These are phyloP conservation scores for Mycena latifolia DNA, from an alignment of 768 basidiomycete species.

Conservation along the genomic window DNA sequence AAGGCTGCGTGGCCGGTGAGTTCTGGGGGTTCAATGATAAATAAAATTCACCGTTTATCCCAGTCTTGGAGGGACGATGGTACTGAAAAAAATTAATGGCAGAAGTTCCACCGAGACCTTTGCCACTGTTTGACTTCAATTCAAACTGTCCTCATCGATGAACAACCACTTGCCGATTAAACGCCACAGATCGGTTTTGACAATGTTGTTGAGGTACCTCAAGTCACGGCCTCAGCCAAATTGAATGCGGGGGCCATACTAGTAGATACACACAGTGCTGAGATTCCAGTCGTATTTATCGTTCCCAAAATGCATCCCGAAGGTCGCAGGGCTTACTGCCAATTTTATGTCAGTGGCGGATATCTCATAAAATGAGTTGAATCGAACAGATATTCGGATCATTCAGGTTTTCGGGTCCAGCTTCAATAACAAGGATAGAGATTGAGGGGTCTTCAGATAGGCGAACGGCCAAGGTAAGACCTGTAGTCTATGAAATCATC, in stretches of 20 bases:
- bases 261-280: too few species aligned
- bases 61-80: constrained; percentile 30
- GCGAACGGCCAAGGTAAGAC: too few species aligned
- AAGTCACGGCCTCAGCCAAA: too few species aligned
- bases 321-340: constrained; percentile 25
- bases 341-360: background rate
- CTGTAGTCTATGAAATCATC: too few species aligned
- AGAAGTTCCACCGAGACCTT: constrained; percentile 41
- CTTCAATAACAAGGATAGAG: constrained; percentile 51
- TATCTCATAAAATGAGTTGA: too few species aligned
- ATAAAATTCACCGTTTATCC: constrained; percentile 34
- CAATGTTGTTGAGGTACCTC: too few species aligned
- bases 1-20: background rate
- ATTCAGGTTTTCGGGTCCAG: constrained; percentile 30
- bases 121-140: too few species aligned
- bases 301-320: constrained; percentile 33
- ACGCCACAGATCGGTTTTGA: constrained; percentile 5
- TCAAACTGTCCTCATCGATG: too few species aligned
- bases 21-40: background rate
- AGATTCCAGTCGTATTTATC: too few species aligned
- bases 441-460: too few species aligned
- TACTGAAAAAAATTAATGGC: constrained; percentile 37
- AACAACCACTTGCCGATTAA: constrained; percentile 14
- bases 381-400: constrained; percentile 19
- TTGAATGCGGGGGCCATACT: too few species aligned